Base-by-base conservation (phyloP, 345 rosid species). In the Eucalyptus dawsonii region DNA sequence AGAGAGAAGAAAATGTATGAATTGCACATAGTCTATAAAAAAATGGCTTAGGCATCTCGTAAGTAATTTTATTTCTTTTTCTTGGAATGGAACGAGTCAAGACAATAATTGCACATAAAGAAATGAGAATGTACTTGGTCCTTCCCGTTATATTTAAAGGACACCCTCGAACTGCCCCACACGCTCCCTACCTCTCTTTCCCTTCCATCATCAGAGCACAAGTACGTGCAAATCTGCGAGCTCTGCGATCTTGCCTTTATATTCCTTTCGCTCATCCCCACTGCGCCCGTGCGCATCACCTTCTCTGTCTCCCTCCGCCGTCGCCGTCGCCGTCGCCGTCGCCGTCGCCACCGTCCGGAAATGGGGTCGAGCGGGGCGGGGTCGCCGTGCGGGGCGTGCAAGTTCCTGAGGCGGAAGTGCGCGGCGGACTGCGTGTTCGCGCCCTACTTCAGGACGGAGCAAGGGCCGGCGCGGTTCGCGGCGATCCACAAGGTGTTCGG, bases 341-440 rank as follows among this genome's bases (percentile, higher is more conserved):
- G 50, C 22, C 19, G 60, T 16, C 60, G 34, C 17, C 24, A 17
- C 6, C 13, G 51, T 9, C 62, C 19, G 87, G 51, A 21, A 91
- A 95, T 31, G 93, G 91, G 50, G 69, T 29, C 44, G 89, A 85
- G 62, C 50, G 92, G 90, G 6, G 89, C 89, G 2, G 93, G 94
- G 37, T 95, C 97, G 67, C 98, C 98, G 3, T 96, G 98, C 80
- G 98, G 98, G 34, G 97, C 98, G 50, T 96, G 98, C 95, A 96
- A 96, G 92, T 96, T 96, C 86, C 94, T 96, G 76, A 88, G 97
- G 50, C 88, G 97, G 88, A 96, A 96, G 93, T 96, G 98, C 31
- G 94, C 96, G 2, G 86, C 94, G 31, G 96, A 94, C 88, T 96
- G 98, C 88, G 87, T 96, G 5, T 96, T 96, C 69, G 98, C 98